A percentile compares a stretch with the other conserved stretches of the same genome.
These are phyloP conservation scores for Melianthus villosus DNA, from an alignment of 441 rosid genomes.

Conservation along the genomic window DNA sequence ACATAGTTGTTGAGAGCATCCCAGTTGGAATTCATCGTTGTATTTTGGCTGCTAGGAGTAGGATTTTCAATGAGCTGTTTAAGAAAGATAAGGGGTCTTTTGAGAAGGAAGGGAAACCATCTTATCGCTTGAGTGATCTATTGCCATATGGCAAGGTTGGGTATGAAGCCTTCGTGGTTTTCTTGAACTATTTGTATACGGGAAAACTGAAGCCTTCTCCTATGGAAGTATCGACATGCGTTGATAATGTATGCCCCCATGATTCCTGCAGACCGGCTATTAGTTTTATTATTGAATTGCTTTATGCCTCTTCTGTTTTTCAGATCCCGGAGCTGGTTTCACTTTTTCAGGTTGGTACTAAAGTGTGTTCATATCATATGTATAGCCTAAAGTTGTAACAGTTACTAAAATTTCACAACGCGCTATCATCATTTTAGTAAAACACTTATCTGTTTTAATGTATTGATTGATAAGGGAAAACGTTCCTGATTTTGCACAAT, in stretches of 20 bases:
- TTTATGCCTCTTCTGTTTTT: constrained; percentile 53
- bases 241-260: constrained; percentile 57
- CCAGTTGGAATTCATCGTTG: constrained; percentile 62
- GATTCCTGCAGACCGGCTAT: constrained; percentile 55
- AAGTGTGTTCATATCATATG: background rate
- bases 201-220: constrained; percentile 49
- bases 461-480: no score
- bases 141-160: constrained; percentile 42
- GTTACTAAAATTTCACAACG: background rate
- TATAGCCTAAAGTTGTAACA: background rate
- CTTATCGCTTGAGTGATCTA: constrained; percentile 45
- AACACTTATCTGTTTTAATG: no score
- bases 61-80: constrained; percentile 33
- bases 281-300: constrained; percentile 48
- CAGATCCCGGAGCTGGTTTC: constrained; percentile 43
- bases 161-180: constrained; percentile 33
- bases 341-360: constrained; percentile 38
- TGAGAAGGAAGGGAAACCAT: constrained; percentile 28
- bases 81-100: constrained; percentile 15
- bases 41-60: constrained; percentile 49
- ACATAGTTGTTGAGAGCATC: no score
- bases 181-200: constrained; percentile 48
- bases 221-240: constrained; percentile 33
- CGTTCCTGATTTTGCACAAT: constrained; percentile 4
- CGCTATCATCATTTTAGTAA: no score